Base-by-base conservation (phyloP, 2,329 filamentous ascomycete species). In the Cercospora zeae-maydis region DNA sequence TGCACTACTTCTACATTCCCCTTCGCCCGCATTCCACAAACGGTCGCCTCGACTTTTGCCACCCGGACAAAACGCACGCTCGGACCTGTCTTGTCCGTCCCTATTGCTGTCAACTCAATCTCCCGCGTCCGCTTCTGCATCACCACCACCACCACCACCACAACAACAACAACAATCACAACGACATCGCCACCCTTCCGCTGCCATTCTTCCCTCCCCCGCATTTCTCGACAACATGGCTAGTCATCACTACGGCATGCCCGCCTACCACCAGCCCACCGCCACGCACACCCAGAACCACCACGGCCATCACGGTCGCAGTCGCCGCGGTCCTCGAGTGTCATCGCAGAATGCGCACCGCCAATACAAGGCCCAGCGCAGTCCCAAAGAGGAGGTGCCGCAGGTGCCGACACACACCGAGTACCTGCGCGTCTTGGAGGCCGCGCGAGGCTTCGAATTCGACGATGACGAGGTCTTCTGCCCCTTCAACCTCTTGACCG, bases 381-480 rank as follows among this genome's bases (percentile, higher is more conserved):
- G 88, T 73, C 91, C 93, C 79, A 93, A 96, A 78, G 92, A 96
- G 77, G 92, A 96, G 77, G 80, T 92, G 67, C 87, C 87, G 71
- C 92, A 96, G 77, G 84, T 88, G n/a, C 86, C 87, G 19, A 85
- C 88, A 56, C 82, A 96, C 64, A 84, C 85, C 65, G 86, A 88
- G 66, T 97, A 96, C 81, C 90, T 93, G 71, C 86, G 86, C 70
- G 88, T 92, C 74, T 96, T 96, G 71, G 93, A 98, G 80, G 90
- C 92, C 67, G 92, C 91, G 63, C 87, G 92, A 63, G 96, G 93
- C 9, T 98, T 98, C 74, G 93, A 98, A 71, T 84, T 98, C 66
- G 93, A 97, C 74, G 93, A 98, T 76, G 93, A 98, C 76, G 84
- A 96, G 80, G 89, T 96, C 78, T 98, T 98, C 78, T 97, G 93